phyloP scores from a whole-genome alignment of 164 flowering plant genomes.

The Macadamia integrifolia region DNA sequence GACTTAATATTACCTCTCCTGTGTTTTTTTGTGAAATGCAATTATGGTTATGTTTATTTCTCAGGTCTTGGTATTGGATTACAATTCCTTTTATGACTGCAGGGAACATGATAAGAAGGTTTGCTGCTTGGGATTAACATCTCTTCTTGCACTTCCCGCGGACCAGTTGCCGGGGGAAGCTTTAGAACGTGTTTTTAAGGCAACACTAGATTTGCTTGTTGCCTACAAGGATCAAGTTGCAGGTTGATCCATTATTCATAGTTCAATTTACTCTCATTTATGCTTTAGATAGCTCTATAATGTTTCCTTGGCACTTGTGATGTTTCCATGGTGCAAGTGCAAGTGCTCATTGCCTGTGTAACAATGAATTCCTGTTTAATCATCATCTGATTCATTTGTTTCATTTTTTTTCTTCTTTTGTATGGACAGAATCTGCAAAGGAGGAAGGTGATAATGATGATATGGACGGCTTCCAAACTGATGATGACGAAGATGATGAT shows the following conservation, averaged over 20 bases:
- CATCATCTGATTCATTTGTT: background rate
- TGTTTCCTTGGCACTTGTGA: background rate
- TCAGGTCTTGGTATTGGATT: background rate
- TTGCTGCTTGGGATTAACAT: conserved; percentile 91
- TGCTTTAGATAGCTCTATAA: background rate
- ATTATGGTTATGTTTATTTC: too few relatives aligned
- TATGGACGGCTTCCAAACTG: conserved; percentile 80
- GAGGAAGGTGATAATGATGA: conserved; percentile 71
- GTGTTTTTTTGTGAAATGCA: too few relatives aligned
- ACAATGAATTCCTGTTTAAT: too few relatives aligned
- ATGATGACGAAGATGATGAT: conserved; percentile 79
- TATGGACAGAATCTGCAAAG: conserved; percentile 62
- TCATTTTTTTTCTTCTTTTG: background rate
- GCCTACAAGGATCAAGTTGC: conserved; percentile 97
- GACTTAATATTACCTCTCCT: background rate
- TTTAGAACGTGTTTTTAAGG: conserved; percentile 71
- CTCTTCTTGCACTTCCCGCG: conserved; percentile 74
- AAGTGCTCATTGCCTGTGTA: too few relatives aligned
- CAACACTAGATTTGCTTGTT: conserved; percentile 79
- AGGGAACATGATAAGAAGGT: conserved; percentile 98
- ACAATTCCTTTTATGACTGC: conserved; percentile 12
- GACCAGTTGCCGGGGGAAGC: conserved; percentile 83
- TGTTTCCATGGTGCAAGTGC: too few relatives aligned
- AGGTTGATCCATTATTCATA: conserved; percentile 34
- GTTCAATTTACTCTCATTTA: background rate